Percentiles rank a stretch among this genome's conserved stretches.
phyloP scores from a whole-genome alignment of 139 green algal genomes.

The Micractinium conductrix region DNA sequence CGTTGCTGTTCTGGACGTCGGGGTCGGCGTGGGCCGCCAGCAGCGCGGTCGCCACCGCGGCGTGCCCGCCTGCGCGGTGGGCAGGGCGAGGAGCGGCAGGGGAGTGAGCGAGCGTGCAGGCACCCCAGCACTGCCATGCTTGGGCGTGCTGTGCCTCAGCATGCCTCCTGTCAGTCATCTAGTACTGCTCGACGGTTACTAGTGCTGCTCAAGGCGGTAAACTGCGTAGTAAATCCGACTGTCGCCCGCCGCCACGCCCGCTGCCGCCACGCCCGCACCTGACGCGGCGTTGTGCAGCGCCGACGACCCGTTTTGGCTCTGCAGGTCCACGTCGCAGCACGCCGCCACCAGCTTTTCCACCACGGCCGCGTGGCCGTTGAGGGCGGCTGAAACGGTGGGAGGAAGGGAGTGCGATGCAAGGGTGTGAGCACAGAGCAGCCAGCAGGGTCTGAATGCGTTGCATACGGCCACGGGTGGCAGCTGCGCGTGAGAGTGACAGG shows the following conservation, averaged over 20 bases:
- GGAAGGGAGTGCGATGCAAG: not conserved
- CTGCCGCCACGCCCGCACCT: no score
- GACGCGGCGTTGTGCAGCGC: constrained; percentile 56
- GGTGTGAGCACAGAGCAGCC: not conserved
- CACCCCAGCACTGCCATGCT: not conserved
- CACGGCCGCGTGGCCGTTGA: constrained; percentile 49
- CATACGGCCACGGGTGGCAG: not conserved
- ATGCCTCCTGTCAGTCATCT: no score
- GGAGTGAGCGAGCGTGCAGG: not conserved
- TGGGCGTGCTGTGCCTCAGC: no score
- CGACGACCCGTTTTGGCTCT: constrained; percentile 54
- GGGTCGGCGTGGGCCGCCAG: constrained; percentile 44
- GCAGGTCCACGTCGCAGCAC: constrained; percentile 39
- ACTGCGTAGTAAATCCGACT: no score
- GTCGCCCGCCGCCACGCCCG: no score
- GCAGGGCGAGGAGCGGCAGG: not conserved
- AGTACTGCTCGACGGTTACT: no score
- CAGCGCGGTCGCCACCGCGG: constrained; percentile 46
- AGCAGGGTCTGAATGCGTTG: no score
- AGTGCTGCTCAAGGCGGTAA: no score
- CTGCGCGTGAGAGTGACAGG: no score
- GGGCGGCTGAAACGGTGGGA: constrained; percentile 46
- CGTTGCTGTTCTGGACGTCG: constrained; percentile 65
- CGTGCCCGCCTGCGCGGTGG: constrained; percentile 70
- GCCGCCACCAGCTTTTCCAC: constrained; percentile 41